Evolutionary conservation across 306 rosid genomes (phyloP).

Genomic region (Vigna reflexopilosa): DNA sequence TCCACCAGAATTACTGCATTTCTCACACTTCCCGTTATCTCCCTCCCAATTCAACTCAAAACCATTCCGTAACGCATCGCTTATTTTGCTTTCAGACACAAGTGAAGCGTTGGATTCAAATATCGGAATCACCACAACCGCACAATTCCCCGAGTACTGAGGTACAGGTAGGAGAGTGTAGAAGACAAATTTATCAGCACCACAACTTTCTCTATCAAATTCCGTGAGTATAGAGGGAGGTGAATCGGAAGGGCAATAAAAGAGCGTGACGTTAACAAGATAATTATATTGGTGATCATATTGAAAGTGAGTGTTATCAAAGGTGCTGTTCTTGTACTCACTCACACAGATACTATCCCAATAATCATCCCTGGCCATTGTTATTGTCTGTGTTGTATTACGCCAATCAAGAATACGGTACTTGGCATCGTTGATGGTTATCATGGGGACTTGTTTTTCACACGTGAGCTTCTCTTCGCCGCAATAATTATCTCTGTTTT

Average conservation of each 20-base stretch:
- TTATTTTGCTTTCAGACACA: rapidly evolving
- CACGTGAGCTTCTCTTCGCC: slow-evolving; percentile 34
- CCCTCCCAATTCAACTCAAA: slow-evolving; percentile 29
- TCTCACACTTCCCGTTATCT: background rate
- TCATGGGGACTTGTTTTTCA: background rate
- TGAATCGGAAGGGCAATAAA: slow-evolving; percentile 13
- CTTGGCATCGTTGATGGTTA: background rate
- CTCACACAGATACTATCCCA: background rate
- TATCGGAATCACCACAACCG: background rate
- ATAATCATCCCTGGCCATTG: slow-evolving; percentile 46
- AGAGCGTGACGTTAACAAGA: background rate
- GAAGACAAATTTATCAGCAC: background rate
- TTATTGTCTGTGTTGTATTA: background rate
- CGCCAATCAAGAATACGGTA: slow-evolving; percentile 39
- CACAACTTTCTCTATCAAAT: too few species aligned
- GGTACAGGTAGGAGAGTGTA: rapidly evolving
- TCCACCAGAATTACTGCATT: slow-evolving; percentile 29
- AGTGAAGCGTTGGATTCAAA: background rate
- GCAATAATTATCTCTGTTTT: background rate
- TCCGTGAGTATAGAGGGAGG: too few species aligned
- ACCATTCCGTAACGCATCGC: background rate
- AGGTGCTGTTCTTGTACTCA: background rate
- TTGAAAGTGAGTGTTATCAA: slow-evolving; percentile 17
- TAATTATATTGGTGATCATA: background rate
- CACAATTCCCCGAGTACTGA: background rate